These are phyloP conservation scores for Chytriomyces sp. DNA, from an alignment of 192 early-diverging fungal genomes.

Conservation along the genomic window DNA sequence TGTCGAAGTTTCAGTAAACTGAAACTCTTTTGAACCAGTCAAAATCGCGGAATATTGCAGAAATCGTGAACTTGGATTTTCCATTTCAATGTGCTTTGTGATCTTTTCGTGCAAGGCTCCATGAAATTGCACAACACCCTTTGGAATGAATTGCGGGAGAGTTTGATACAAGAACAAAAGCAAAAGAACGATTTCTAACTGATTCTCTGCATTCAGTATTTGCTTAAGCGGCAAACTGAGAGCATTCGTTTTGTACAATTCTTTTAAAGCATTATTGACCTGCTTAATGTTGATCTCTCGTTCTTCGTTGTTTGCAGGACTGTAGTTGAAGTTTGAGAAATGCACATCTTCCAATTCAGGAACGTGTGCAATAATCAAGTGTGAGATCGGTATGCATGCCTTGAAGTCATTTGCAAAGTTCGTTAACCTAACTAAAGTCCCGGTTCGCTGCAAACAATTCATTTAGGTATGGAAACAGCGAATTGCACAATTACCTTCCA, in stretches of 20 bases:
- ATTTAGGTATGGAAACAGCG: no score
- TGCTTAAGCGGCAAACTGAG: conserved; percentile 4
- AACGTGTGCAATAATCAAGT: conserved; percentile 42
- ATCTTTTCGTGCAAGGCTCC: conserved; percentile 47
- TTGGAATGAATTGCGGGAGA: conserved; percentile 49
- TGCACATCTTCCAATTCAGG: conserved; percentile 27
- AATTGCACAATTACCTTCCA: conserved; percentile 44
- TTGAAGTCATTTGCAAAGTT: conserved; percentile 47
- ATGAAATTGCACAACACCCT: conserved; percentile 42
- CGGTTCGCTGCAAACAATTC: conserved; percentile 37
- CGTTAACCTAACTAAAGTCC: conserved; percentile 19
- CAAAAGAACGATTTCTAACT: conserved; percentile 42
- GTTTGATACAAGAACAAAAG: conserved; percentile 52
- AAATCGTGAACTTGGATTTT: conserved; percentile 34
- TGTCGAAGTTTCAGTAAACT: background rate
- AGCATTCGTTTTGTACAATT: conserved; percentile 35
- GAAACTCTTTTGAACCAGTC: conserved; percentile 36
- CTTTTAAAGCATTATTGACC: conserved; percentile 34
- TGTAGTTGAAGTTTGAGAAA: conserved; percentile 31
- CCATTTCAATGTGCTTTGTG: conserved; percentile 44
- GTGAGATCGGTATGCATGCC: conserved; percentile 29
- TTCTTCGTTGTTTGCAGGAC: conserved; percentile 22
- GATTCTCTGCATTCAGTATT: conserved; percentile 16
- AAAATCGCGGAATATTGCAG: conserved; percentile 42
- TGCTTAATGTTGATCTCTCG: conserved; percentile 24